Evolutionary conservation across 352 stramenopile species (phyloP).

Genomic region (Phytophthora idaei): DNA sequence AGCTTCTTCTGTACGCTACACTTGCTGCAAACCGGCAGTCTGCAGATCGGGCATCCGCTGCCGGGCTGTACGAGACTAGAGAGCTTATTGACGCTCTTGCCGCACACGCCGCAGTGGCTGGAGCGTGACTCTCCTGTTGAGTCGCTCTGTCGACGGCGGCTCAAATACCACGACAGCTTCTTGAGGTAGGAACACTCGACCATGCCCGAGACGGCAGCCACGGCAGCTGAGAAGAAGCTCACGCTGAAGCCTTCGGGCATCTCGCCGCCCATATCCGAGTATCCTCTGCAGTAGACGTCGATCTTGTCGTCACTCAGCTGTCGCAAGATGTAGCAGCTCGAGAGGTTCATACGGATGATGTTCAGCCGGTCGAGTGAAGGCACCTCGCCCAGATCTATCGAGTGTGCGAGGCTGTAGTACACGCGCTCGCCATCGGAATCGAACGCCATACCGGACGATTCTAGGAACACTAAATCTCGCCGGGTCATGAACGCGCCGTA

Average conservation of each 20-base stretch:
- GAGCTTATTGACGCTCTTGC: constrained; percentile 36
- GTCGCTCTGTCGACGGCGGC: constrained; percentile 25
- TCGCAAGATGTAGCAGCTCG: constrained; percentile 57
- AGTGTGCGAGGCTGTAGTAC: constrained; percentile 43
- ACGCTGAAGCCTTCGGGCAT: constrained; percentile 46
- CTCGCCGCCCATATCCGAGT: constrained; percentile 48
- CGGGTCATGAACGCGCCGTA: constrained; percentile 39
- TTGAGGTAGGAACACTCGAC: constrained; percentile 64
- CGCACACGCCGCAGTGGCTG: constrained; percentile 37
- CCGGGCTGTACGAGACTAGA: constrained; percentile 27
- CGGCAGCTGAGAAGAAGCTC: constrained; percentile 42
- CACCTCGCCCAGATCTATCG: constrained; percentile 36
- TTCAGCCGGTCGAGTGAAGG: constrained; percentile 26
- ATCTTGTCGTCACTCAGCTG: constrained; percentile 42
- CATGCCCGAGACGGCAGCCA: constrained; percentile 40
- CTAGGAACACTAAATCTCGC: constrained; percentile 43
- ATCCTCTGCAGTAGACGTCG: constrained; percentile 58
- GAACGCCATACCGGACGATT: constrained; percentile 41
- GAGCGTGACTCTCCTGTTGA: background rate
- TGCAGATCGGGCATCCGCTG: constrained; percentile 37
- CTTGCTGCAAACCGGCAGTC: constrained; percentile 45
- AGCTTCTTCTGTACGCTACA: constrained; percentile 54
- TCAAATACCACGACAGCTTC: constrained; percentile 65
- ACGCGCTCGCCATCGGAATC: constrained; percentile 43
- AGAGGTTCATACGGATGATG: constrained; percentile 50